These are phyloP conservation scores for Phanerochaete carnosa DNA, from an alignment of 768 basidiomycete species.

Conservation along the genomic window DNA sequence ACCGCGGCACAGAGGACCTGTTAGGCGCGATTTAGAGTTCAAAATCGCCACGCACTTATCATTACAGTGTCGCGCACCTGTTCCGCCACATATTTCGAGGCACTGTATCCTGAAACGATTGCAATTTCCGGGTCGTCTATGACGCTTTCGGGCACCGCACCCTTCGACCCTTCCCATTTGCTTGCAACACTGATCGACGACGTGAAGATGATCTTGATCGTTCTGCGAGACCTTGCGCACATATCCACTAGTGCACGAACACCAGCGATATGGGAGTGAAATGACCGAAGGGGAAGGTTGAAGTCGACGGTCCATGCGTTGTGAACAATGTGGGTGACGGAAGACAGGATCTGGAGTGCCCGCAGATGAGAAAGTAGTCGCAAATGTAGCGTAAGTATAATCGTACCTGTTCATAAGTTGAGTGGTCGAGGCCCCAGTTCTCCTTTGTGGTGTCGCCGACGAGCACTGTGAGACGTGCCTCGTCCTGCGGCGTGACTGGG, in stretches of 20 bases:
- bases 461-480: not conserved
- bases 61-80: not conserved
- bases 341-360: not conserved
- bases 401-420: constrained; percentile 1
- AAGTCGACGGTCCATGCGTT: constrained; percentile 9
- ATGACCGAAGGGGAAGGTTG: not conserved
- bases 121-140: not conserved
- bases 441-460: not conserved
- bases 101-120: not conserved
- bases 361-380: not conserved
- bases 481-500: not conserved
- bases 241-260: not conserved
- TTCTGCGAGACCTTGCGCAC: not conserved
- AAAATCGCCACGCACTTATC: not conserved
- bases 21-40: not conserved
- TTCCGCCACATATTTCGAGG: constrained; percentile 7
- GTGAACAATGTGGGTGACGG: constrained; percentile 6
- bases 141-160: not conserved
- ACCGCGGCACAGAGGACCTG: constrained; percentile 1
- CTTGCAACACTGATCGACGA: constrained; percentile 3
- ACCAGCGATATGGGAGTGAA: not conserved
- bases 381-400: too few relatives aligned
- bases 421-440: not conserved
- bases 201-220: not conserved
- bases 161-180: not conserved